Evolutionary conservation across 495 filamentous ascomycete species (phyloP).

Genomic region (Tuber borchii): DNA sequence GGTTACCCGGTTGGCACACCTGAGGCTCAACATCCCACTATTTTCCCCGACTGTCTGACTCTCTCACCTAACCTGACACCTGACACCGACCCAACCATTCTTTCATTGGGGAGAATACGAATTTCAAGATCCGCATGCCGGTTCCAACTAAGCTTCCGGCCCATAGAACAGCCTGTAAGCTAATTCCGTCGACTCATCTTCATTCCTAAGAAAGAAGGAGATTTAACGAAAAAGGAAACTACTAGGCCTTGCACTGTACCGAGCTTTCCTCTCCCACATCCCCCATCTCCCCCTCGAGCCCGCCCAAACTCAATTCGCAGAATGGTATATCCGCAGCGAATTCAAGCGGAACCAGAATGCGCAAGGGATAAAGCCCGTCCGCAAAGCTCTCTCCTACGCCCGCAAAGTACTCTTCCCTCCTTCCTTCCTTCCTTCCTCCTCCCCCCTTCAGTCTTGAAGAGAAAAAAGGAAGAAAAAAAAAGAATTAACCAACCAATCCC

Average conservation of each 20-base stretch:
- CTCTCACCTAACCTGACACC: not conserved
- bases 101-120: not conserved
- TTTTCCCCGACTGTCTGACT: not conserved
- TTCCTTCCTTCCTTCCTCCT: not conserved
- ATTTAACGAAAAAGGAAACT: not conserved
- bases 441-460: not conserved
- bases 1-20: not conserved
- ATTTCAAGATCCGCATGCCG: not conserved
- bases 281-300: slow-evolving; percentile 30
- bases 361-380: slow-evolving; percentile 19
- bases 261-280: slow-evolving; percentile 33
- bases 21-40: slow-evolving; percentile 1
- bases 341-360: slow-evolving; percentile 28
- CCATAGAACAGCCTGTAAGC: slow-evolving; percentile 35
- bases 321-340: slow-evolving; percentile 12
- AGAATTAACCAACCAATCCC: not conserved
- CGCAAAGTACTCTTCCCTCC: slow-evolving; percentile 20
- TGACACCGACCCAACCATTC: not conserved
- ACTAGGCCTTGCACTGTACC: slow-evolving; percentile 38
- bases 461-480: not conserved
- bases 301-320: slow-evolving; percentile 20
- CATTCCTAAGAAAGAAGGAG: not conserved
- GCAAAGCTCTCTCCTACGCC: slow-evolving; percentile 13
- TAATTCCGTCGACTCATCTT: not conserved
- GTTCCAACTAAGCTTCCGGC: slow-evolving; percentile 24